These are phyloP conservation scores for Populus deltoides DNA, from an alignment of 345 rosid genomes.

Conservation along the genomic window DNA sequence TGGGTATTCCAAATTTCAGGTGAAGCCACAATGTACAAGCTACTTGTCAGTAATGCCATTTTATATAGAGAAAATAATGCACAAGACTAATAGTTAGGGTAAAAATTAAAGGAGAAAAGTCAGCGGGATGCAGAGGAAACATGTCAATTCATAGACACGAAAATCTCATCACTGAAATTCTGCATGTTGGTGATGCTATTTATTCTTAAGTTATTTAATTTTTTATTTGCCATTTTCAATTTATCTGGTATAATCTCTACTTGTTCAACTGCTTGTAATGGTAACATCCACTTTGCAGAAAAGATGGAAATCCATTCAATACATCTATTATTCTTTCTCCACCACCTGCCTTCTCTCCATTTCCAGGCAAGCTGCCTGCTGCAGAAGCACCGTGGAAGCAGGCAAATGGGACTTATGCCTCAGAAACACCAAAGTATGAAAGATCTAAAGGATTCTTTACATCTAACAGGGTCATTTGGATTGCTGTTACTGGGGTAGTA, in stretches of 20 bases:
- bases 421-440: constrained; percentile 37
- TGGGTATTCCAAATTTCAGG: constrained; percentile 71
- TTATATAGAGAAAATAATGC: neutral
- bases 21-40: constrained; percentile 20
- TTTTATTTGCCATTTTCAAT: neutral
- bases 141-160: neutral
- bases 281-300: constrained; percentile 45
- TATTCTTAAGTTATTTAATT: neutral
- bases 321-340: constrained; percentile 68
- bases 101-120: neutral
- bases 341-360: constrained; percentile 51
- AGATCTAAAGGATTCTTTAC: constrained; percentile 38
- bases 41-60: neutral
- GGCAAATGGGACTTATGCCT: constrained; percentile 14
- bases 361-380: constrained; percentile 43
- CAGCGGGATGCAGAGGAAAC: neutral
- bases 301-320: constrained; percentile 90
- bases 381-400: constrained; percentile 22
- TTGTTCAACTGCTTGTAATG: neutral
- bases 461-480: constrained; percentile 36
- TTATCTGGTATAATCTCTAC: neutral
- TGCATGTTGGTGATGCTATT: neutral
- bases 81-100: neutral
- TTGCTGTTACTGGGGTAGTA: constrained; percentile 43
- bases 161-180: neutral